phyloP scores from a whole-genome alignment of 2,329 filamentous ascomycete species.

The Pestalotiopsis sp. region DNA sequence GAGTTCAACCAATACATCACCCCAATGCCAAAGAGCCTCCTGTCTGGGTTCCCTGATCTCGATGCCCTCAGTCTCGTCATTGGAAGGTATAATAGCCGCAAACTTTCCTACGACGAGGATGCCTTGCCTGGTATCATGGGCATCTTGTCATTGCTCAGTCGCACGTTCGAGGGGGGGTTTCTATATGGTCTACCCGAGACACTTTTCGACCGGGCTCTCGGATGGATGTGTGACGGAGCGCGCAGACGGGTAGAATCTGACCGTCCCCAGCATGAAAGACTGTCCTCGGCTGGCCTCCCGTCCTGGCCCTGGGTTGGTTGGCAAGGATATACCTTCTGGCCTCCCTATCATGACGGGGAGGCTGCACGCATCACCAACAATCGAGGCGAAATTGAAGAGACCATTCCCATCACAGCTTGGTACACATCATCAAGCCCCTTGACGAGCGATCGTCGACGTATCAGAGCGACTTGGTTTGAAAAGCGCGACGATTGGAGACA shows the following conservation, averaged over 20 bases:
- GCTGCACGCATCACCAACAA: background rate
- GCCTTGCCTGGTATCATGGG: slow-evolving; percentile 2
- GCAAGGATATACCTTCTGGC: background rate
- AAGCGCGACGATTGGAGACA: background rate
- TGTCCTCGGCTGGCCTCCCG: background rate
- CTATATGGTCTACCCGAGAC: background rate
- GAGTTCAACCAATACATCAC: background rate
- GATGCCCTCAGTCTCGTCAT: background rate
- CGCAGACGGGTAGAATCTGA: background rate
- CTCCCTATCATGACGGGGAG: background rate
- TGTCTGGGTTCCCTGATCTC: background rate
- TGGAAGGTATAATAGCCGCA: background rate
- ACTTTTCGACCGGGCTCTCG: background rate
- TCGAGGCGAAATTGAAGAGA: background rate
- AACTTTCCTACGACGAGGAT: background rate
- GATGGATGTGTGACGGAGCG: background rate
- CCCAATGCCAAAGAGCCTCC: background rate
- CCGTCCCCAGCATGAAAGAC: background rate
- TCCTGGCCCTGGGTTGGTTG: slow-evolving; percentile 9
- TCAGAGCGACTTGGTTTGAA: background rate
- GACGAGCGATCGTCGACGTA: background rate
- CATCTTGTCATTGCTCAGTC: background rate
- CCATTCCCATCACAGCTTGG: slow-evolving; percentile 2
- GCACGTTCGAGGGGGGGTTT: background rate
- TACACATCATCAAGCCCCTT: background rate